Base-by-base conservation (phyloP, 331 rosid genomes). In the Malus hybrid region DNA sequence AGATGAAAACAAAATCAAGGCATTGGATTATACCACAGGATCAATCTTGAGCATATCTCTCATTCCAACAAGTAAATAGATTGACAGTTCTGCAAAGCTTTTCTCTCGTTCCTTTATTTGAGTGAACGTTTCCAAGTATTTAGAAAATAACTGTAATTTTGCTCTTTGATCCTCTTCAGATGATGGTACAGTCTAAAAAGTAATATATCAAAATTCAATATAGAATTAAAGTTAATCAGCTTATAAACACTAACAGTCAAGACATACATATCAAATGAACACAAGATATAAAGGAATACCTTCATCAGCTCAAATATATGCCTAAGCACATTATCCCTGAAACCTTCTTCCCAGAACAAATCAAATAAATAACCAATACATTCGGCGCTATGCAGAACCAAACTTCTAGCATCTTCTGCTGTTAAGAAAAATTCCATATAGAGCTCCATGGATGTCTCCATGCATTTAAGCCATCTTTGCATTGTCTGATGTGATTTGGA, bases 291-390 rank as follows among this genome's bases (percentile, higher is more conserved):
- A 14, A 77, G 10, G 18, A 68, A 66, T 88, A 94, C 99, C 99
- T 87, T 92, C 92, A 92, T 87, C 72, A 94, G 96, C 77, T 85
- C 93, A 82, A 92, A 89, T 81, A 92, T 90, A 78, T 90, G 90
- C 75, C 81, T 78, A 53, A 89, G 92, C 77, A 89, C 97, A 46
- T 78, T 85, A 75, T 82, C 84, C 77, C 97, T 87, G 85, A 94
- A 84, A 85, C 86, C 86, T 83, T 89, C 92, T 66, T 87, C 93
- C 99, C 99, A 94, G 83, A 90, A 92, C 68, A 94, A 88, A 79
- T 94, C 96, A 84, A 94, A 92, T 81, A 94, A 79, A 76, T 83
- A 82, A 79, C 91, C 97, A 73, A 92, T 81, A 82, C 97, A 85
- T 63, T 88, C 55, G n/a, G 83, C 66, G 71, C 83, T 87, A 75